Percentiles rank a stretch among this genome's conserved stretches.
Evolutionary conservation across 257 asterid genomes (phyloP).

Genomic region (Ballota nigra): DNA sequence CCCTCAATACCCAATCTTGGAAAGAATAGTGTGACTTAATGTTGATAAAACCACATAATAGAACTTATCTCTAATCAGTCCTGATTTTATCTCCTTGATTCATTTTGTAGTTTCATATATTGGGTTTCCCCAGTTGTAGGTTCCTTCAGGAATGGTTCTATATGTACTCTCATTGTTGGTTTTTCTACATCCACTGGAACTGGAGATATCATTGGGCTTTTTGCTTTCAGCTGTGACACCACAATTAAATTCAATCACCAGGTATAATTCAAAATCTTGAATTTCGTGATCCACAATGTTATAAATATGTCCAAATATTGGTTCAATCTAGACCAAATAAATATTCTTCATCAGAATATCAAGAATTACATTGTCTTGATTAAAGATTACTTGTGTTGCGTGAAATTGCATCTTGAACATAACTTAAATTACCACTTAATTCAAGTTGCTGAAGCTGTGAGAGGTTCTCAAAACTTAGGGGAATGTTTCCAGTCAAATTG

Average conservation of each 20-base stretch:
- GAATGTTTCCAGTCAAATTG: no score
- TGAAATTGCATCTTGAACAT: constrained; percentile 82
- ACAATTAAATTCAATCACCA: constrained; percentile 5
- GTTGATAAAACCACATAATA: constrained; percentile 74
- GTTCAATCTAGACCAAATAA: not conserved
- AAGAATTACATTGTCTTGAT: not conserved
- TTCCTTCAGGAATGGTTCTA: constrained; percentile 65
- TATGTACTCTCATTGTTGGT: constrained; percentile 72
- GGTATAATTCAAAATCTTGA: constrained; percentile 23
- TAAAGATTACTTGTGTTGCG: constrained; percentile 88
- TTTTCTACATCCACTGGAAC: constrained; percentile 87
- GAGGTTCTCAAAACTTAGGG: no score
- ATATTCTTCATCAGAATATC: not conserved
- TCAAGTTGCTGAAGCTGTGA: no score
- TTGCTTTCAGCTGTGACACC: constrained; percentile 81
- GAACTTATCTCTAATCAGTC: constrained; percentile 64
- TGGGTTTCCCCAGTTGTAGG: constrained; percentile 86
- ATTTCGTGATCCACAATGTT: constrained; percentile 15
- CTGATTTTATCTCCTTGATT: constrained; percentile 69
- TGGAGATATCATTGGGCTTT: constrained; percentile 70
- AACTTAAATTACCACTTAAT: no score
- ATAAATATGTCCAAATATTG: no score
- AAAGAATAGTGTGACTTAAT: constrained; percentile 35
- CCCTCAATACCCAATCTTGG: not conserved
- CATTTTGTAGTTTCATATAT: constrained; percentile 71